Evolutionary conservation across 2,329 filamentous ascomycete genomes (phyloP).

Genomic region (Endothia cerciana): DNA sequence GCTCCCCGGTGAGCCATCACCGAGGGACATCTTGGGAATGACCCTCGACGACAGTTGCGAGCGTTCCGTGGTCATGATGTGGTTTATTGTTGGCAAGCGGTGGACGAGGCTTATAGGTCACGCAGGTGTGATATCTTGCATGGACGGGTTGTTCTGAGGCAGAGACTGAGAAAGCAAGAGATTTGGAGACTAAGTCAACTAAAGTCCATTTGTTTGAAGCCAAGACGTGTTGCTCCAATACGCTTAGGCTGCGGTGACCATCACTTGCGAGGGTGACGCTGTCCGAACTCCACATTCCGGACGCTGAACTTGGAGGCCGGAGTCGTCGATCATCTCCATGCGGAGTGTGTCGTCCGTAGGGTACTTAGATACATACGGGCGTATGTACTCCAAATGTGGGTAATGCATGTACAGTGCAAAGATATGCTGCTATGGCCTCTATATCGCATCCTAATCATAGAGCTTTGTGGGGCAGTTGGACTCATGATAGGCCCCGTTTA

Average conservation of each 20-base stretch:
- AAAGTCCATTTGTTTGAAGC: background rate
- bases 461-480: no score
- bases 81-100: background rate
- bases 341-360: background rate
- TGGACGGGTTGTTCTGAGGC: no score
- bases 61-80: constrained; percentile 27
- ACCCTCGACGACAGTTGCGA: constrained; percentile 25
- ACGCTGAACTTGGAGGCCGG: background rate
- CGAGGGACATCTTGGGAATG: constrained; percentile 24
- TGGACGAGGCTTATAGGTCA: background rate
- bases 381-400: background rate
- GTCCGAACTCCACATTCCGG: background rate
- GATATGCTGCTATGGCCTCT: no score
- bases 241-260: no score
- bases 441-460: background rate
- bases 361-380: background rate
- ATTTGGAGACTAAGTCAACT: background rate
- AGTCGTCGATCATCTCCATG: background rate
- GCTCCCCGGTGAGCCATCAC: constrained; percentile 19
- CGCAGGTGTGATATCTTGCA: no score
- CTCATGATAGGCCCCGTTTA: no score
- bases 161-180: background rate
- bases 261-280: background rate
- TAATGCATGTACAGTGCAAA: background rate
- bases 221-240: background rate